Conservation (phyloP, 129 eudicot species). For the Pulicaria dysenterica region DNA sequence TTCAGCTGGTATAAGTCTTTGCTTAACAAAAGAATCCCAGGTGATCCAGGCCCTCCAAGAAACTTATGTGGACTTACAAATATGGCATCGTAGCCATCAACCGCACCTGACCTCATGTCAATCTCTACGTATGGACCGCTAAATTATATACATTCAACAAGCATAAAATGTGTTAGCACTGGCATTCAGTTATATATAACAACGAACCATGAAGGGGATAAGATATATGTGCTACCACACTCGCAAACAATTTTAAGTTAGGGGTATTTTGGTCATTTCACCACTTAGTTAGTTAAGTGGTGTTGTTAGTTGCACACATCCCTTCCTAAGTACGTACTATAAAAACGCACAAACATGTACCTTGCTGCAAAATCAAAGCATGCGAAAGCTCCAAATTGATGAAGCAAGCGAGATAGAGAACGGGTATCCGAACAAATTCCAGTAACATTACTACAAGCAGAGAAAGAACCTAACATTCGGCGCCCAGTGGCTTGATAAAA, state of each 20-base stretch:
- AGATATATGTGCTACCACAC: too few species aligned
- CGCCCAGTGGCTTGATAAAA: conserved; percentile 40
- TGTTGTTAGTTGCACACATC: too few species aligned
- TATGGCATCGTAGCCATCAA: conserved; percentile 85
- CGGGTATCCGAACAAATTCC: conserved; percentile 60
- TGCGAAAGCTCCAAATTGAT: conserved; percentile 63
- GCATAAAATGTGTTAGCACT: too few species aligned
- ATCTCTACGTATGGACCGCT: conserved; percentile 73
- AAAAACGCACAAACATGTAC: conserved; percentile 4
- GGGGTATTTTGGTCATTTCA: too few species aligned
- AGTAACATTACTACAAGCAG: conserved; percentile 90
- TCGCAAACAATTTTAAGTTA: too few species aligned
- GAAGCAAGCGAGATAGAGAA: conserved; percentile 54
- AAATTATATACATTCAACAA: conserved; percentile 12
- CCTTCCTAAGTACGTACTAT: too few species aligned
- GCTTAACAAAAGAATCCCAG: conserved; percentile 70
- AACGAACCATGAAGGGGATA: too few species aligned
- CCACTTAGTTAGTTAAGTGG: too few species aligned
- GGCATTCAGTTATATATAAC: too few species aligned
- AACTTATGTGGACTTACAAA: conserved; percentile 79
- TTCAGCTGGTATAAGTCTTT: conserved; percentile 54
- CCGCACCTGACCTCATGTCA: conserved; percentile 70
- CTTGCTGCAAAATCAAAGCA: conserved; percentile 86
- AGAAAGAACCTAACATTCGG: conserved; percentile 74
- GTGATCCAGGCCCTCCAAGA: conserved; percentile 82